Evolutionary conservation across 179 eudicot genomes (phyloP).

Genomic region (Beta lomatogona): DNA sequence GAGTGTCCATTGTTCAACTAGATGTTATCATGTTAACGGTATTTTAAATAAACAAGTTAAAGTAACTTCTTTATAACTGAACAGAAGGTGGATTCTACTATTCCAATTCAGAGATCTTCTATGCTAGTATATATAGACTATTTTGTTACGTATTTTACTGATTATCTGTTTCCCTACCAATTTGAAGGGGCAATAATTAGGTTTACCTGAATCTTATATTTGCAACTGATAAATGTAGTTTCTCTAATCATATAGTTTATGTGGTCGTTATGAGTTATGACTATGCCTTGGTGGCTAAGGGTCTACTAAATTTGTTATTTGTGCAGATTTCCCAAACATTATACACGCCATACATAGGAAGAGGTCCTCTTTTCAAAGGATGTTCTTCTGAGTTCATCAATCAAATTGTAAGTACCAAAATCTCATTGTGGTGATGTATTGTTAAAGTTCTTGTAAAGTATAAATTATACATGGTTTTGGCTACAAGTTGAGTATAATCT

Average conservation of each 20-base stretch:
- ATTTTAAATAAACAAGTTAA: not conserved
- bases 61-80: not conserved
- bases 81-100: not conserved
- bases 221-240: not conserved
- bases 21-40: not conserved
- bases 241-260: not conserved
- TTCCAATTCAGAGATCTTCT: not conserved
- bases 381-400: constrained; percentile 85
- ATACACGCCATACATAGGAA: constrained; percentile 58
- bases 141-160: not conserved
- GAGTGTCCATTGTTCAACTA: not conserved
- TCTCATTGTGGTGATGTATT: not conserved
- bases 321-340: constrained; percentile 76
- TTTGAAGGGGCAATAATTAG: not conserved
- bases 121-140: not conserved
- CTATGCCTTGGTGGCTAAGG: not conserved
- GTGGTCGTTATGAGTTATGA: not conserved
- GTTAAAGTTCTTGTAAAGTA: not conserved
- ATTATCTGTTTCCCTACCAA: not conserved
- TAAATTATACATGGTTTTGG: not conserved
- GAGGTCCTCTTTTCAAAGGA: constrained; percentile 67
- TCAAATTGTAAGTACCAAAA: constrained; percentile 72
- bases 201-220: not conserved
- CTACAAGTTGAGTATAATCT: not conserved
- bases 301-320: not conserved